Percentiles rank a stretch among this genome's conserved stretches.
Conservation (phyloP, 305 asterid genomes). For the Fraxinus xanthoxyloides region DNA sequence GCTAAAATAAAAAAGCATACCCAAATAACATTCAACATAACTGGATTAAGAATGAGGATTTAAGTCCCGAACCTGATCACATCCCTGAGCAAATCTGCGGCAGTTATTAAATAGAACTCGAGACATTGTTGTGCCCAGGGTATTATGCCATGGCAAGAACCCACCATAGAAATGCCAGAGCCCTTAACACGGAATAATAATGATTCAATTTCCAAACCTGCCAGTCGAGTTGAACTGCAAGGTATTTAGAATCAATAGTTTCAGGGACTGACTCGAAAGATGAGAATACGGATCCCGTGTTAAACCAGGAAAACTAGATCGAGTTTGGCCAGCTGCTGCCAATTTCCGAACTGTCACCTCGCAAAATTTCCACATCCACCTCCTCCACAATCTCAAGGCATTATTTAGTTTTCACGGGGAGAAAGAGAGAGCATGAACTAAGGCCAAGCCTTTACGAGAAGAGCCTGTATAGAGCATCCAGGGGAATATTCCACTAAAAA, state of each 20-base stretch:
- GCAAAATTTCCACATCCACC: neutral
- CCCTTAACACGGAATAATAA: neutral
- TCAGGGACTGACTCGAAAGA: slow-evolving; percentile 6
- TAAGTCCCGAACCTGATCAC: neutral
- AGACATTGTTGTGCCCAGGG: neutral
- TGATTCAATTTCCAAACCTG: neutral
- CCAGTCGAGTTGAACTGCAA: neutral
- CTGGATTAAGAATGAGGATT: neutral
- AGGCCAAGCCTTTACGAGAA: slow-evolving; percentile 5
- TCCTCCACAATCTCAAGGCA: slow-evolving; percentile 14
- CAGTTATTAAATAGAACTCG: neutral
- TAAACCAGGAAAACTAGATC: neutral
- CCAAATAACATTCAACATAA: neutral
- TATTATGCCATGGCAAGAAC: neutral
- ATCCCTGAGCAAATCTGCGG: neutral
- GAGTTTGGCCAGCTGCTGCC: neutral
- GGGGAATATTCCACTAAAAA: neutral
- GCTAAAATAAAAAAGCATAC: neutral
- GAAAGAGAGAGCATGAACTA: slow-evolving; percentile 10
- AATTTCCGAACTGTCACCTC: slow-evolving; percentile 10
- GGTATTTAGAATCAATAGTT: slow-evolving; percentile 12
- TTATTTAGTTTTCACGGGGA: slow-evolving; percentile 16
- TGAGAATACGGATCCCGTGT: neutral
- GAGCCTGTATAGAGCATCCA: slow-evolving; percentile 6
- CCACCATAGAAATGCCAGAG: neutral